Evolutionary conservation across 1,284 basidiomycete genomes (phyloP), one percentile per base, ranked within the genome.

Genomic region (Moniliophthora roreri): DNA sequence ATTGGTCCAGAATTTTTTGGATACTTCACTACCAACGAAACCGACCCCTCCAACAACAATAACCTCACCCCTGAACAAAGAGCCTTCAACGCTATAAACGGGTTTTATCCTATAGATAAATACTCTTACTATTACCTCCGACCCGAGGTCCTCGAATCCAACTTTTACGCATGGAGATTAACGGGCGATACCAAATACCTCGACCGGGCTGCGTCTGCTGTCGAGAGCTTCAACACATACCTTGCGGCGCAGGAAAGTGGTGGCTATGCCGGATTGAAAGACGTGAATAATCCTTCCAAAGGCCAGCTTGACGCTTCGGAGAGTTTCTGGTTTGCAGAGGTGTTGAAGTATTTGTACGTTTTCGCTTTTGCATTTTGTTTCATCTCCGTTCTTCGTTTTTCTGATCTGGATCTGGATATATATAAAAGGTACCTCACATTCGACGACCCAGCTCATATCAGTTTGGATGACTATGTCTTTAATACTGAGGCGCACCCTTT

Each of bases 1-100:
- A 89, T 90, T 49, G 87, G 87, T 20, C 87, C 86, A 6, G 87
- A 89, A 61, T 62, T 60, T 0, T 89, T 89, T 1, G 86, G 71
- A 65, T 74, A 75, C 23, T 81, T 83, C 10, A 62, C 66, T 9
- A 82, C 36, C 18, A 28, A 23, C 48, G n/a, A 86, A 56, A 82
- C 84, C 4, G 75, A 72, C 62, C 85, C 74, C 63, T 85, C 83
- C 1, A 81, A 50, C 21, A 23, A 53, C 3, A 71, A 10, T 63
- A 10, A 48, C 55, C 50, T 70, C 53, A 52, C 74, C n/a, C 20
- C 51, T 11, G 26, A 32, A 13, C 50, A 58, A 11, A 8, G 54
- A 9, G 61, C 62, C 1, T 82, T 81, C 66, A 79, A 78, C 62
- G n/a, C 70, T 21, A 1, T 72, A 50, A 68, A 81, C 48, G 80